Conservation (phyloP, 129 eudicot genomes). For the Saposhnikovia divaricata region DNA sequence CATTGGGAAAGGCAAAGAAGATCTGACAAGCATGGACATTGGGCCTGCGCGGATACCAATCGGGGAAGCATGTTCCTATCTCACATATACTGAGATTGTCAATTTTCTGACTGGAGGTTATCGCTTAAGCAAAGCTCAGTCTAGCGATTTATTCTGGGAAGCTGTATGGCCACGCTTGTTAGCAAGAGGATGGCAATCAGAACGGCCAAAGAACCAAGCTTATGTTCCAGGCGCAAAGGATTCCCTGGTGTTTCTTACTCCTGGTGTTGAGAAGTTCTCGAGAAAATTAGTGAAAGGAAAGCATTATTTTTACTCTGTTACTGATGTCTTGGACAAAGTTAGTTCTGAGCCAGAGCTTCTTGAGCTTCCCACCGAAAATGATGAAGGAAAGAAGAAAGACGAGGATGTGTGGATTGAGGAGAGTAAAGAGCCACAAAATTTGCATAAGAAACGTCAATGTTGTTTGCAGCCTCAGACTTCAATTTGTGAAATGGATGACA, state of each 20-base stretch:
- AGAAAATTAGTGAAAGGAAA: slow-evolving; percentile 43
- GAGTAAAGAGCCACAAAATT: slow-evolving; percentile 17
- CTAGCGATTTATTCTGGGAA: slow-evolving; percentile 78
- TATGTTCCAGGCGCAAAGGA: slow-evolving; percentile 32
- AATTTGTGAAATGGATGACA: slow-evolving; percentile 15
- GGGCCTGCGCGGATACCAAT: slow-evolving; percentile 14
- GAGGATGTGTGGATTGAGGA: slow-evolving; percentile 9
- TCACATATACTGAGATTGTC: slow-evolving; percentile 43
- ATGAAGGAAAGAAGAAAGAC: slow-evolving; percentile 15
- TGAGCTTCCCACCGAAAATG: slow-evolving; percentile 37
- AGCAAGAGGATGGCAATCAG: slow-evolving; percentile 77
- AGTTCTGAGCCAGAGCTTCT: slow-evolving; percentile 48
- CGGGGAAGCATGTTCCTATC: slow-evolving; percentile 52
- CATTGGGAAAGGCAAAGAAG: slow-evolving; percentile 64
- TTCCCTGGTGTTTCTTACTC: slow-evolving; percentile 42
- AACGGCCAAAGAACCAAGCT: slow-evolving; percentile 38
- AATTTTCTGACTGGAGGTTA: slow-evolving; percentile 52
- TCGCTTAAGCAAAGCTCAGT: slow-evolving; percentile 69
- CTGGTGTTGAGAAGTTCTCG: slow-evolving; percentile 51
- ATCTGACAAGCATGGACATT: slow-evolving; percentile 46
- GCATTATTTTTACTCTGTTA: slow-evolving; percentile 53
- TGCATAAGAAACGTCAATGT: slow-evolving; percentile 27
- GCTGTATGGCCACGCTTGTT: slow-evolving; percentile 85
- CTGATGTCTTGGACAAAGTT: slow-evolving; percentile 30
- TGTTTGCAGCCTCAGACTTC: slow-evolving; percentile 64